phyloP scores from a whole-genome alignment of 768 basidiomycete species.

The Wakefieldia striispora region DNA sequence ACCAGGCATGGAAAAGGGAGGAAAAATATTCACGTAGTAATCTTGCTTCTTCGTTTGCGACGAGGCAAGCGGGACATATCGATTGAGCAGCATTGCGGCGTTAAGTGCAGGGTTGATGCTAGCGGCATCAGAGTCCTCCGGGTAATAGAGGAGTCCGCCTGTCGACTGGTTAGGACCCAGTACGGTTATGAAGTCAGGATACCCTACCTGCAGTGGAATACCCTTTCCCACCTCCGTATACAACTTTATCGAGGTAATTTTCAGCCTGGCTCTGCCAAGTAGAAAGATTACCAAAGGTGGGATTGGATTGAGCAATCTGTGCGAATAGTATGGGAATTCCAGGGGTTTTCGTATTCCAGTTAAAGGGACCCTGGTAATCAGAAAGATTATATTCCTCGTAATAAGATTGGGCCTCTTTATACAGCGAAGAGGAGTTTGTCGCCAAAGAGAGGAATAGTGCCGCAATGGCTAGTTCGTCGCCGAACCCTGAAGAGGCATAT shows the following conservation, averaged over 20 bases:
- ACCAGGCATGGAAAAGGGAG: background rate
- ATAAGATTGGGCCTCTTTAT: slow-evolving; percentile 59
- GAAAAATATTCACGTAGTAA: slow-evolving; percentile 52
- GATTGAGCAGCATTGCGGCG: slow-evolving; percentile 75
- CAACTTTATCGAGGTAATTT: slow-evolving; percentile 68
- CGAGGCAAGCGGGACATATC: slow-evolving; percentile 75
- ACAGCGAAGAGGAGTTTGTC: slow-evolving; percentile 56
- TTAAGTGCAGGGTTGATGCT: slow-evolving; percentile 87
- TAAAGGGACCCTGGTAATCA: slow-evolving; percentile 61
- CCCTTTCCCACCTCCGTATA: slow-evolving; percentile 54
- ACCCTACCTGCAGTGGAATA: slow-evolving; percentile 60
- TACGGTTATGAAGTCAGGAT: background rate
- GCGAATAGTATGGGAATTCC: slow-evolving; percentile 74
- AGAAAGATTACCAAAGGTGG: slow-evolving; percentile 54
- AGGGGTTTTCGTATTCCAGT: slow-evolving; percentile 86
- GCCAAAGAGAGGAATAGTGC: slow-evolving; percentile 76
- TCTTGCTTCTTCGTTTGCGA: slow-evolving; percentile 50
- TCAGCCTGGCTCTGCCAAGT: slow-evolving; percentile 73
- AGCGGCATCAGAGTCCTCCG: slow-evolving; percentile 79
- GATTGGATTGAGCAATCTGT: slow-evolving; percentile 63
- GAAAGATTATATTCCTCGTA: slow-evolving; percentile 57
- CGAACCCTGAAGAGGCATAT: slow-evolving; percentile 71
- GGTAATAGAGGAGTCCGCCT: slow-evolving; percentile 82
- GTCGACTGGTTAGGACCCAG: background rate
- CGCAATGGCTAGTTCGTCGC: slow-evolving; percentile 73